Percentiles rank a stretch among this genome's conserved stretches.
Evolutionary conservation across 208 protist genomes (phyloP).

Genomic region (Crithidia acanthocephali): DNA sequence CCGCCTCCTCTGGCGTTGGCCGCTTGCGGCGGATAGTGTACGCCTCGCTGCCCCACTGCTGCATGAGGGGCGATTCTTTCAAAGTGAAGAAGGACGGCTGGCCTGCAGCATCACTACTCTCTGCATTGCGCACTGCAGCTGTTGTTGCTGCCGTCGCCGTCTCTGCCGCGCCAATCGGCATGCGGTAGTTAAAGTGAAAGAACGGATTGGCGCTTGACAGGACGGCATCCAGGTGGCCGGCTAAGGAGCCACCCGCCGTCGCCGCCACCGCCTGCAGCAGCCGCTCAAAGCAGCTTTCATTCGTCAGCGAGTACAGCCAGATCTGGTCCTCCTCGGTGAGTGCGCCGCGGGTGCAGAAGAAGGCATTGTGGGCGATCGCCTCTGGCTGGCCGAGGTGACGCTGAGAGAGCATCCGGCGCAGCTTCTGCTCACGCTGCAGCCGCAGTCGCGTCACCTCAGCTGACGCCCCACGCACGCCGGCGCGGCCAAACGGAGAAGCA

Average conservation of each 20-base stretch:
- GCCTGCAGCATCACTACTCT: no score
- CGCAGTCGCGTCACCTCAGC: conserved; percentile 38
- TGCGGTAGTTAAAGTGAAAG: conserved; percentile 31
- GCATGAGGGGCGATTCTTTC: conserved; percentile 21
- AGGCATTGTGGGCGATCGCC: conserved; percentile 24
- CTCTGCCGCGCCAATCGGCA: conserved; percentile 6
- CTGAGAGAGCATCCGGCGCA: conserved; percentile 64
- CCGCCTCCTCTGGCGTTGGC: neutral
- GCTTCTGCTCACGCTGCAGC: conserved; percentile 61
- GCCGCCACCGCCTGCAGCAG: conserved; percentile 21
- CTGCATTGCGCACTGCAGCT: neutral
- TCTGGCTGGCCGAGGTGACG: conserved; percentile 52
- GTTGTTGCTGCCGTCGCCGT: neutral
- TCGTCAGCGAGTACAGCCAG: conserved; percentile 64
- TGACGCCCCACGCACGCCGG: conserved; percentile 2
- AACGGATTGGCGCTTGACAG: conserved; percentile 25
- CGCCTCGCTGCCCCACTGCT: conserved; percentile 3
- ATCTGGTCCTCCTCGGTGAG: conserved; percentile 51
- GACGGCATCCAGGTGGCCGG: conserved; percentile 27
- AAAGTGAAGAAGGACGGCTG: neutral
- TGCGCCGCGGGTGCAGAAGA: conserved; percentile 34
- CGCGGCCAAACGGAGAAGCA: neutral
- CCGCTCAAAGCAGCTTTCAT: conserved; percentile 45
- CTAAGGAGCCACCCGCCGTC: conserved; percentile 1
- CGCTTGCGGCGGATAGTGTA: conserved; percentile 14